These are phyloP conservation scores for Nicotiana paniculata DNA, from an alignment of 257 asterid genomes.

Conservation along the genomic window DNA sequence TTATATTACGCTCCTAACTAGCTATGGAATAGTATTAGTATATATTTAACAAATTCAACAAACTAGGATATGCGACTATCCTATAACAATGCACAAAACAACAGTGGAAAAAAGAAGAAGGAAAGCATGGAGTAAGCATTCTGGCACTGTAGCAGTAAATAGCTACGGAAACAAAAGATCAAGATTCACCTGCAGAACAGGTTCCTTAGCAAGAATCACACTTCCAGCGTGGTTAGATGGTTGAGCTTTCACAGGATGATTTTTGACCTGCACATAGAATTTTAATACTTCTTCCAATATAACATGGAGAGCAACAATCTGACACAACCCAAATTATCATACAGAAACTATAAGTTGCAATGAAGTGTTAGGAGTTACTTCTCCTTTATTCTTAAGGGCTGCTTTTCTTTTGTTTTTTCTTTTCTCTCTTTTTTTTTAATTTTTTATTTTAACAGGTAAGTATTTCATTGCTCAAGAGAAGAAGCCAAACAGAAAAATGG, in stretches of 20 bases:
- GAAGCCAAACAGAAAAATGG: no score
- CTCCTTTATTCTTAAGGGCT: background rate
- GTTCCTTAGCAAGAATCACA: constrained; percentile 79
- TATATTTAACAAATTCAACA: background rate
- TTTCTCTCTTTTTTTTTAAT: no score
- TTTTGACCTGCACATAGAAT: constrained; percentile 50
- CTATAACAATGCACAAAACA: background rate
- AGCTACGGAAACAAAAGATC: background rate
- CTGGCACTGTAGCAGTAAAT: background rate
- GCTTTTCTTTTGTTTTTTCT: background rate
- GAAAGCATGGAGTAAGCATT: background rate
- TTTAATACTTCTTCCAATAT: background rate
- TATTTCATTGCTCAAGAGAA: no score
- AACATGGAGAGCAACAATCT: background rate
- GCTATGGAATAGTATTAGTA: background rate
- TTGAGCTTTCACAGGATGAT: constrained; percentile 91
- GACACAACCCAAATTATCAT: background rate
- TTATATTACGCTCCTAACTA: background rate
- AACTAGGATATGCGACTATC: background rate
- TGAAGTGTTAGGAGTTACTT: background rate
- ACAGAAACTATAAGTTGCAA: background rate
- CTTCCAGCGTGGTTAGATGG: constrained; percentile 76
- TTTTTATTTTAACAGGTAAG: no score
- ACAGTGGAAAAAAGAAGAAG: no score
- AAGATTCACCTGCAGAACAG: constrained; percentile 60